phyloP scores from a whole-genome alignment of 169 alveolate genomes.

The Plasmodium sp. region DNA sequence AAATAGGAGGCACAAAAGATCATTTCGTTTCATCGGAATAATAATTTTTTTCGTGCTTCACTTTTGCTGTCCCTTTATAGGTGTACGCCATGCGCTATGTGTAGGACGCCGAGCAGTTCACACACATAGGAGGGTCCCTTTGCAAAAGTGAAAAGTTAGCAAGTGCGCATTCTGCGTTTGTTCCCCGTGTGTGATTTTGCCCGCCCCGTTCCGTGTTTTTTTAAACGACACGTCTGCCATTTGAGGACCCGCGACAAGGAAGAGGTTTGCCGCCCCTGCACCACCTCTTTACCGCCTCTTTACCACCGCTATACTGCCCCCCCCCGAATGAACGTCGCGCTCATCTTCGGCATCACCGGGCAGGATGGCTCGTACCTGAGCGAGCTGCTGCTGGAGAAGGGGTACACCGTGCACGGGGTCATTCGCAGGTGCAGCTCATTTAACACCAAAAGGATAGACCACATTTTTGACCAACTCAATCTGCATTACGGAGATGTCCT shows the following conservation, averaged over 20 bases:
- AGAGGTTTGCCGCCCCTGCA: not conserved
- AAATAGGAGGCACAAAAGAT: not conserved
- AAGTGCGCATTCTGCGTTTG: not conserved
- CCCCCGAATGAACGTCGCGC: constrained; percentile 68
- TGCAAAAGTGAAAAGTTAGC: not conserved
- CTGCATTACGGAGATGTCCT: constrained; percentile 88
- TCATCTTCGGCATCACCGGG: constrained; percentile 90
- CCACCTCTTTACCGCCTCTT: not conserved
- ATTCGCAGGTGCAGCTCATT: constrained; percentile 84
- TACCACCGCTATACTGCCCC: not conserved
- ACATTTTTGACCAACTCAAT: constrained; percentile 80
- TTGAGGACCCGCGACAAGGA: not conserved
- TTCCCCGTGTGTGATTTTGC: not conserved
- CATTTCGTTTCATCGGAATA: not conserved
- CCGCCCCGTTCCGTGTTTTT: not conserved
- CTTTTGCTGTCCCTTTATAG: not conserved
- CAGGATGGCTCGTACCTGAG: constrained; percentile 91
- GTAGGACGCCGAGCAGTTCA: not conserved
- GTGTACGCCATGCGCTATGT: not conserved
- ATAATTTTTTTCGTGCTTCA: not conserved
- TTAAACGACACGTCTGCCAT: not conserved
- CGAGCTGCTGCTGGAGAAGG: constrained; percentile 85
- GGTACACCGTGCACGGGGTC: constrained; percentile 86
- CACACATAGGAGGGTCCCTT: not conserved
- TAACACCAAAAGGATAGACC: constrained; percentile 83